Percentiles rank a stretch among this genome's conserved stretches.
Evolutionary conservation across 2,329 filamentous ascomycete species (phyloP).

Genomic region (Nakataea oryzae): DNA sequence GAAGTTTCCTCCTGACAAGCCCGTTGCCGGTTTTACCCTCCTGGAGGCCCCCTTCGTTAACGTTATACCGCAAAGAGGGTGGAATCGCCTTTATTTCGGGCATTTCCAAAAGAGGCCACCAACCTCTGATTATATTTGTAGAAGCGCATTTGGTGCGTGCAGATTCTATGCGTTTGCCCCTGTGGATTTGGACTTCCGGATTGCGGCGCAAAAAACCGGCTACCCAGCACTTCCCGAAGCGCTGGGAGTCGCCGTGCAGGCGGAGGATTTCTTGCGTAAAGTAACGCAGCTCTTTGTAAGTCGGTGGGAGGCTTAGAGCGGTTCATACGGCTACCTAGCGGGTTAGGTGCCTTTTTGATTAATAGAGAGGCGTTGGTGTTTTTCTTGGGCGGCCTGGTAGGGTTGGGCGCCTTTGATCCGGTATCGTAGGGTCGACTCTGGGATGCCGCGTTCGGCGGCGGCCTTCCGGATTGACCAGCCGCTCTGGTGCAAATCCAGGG

Average conservation of each 20-base stretch:
- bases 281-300: slow-evolving; percentile 2
- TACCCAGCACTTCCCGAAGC: slow-evolving; percentile 2
- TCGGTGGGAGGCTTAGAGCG: slow-evolving; percentile 5
- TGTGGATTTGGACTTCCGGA: not conserved
- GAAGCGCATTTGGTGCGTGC: not conserved
- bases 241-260: not conserved
- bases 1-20: too few relatives aligned
- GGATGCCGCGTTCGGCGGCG: slow-evolving; percentile 28
- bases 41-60: not conserved
- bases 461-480: too few relatives aligned
- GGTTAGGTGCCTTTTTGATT: slow-evolving; percentile 4
- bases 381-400: not conserved
- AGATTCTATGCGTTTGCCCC: not conserved
- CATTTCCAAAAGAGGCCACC: not conserved
- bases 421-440: too few relatives aligned
- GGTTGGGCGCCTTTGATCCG: too few relatives aligned
- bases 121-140: not conserved
- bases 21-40: not conserved
- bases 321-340: slow-evolving; percentile 4
- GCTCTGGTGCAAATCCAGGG: too few relatives aligned
- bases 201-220: slow-evolving; percentile 1
- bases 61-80: not conserved
- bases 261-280: slow-evolving; percentile 4
- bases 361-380: not conserved
- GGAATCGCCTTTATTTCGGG: not conserved